Evolutionary conservation across 2,329 filamentous ascomycete genomes (phyloP).

Genomic region (Epichloe baconii): DNA sequence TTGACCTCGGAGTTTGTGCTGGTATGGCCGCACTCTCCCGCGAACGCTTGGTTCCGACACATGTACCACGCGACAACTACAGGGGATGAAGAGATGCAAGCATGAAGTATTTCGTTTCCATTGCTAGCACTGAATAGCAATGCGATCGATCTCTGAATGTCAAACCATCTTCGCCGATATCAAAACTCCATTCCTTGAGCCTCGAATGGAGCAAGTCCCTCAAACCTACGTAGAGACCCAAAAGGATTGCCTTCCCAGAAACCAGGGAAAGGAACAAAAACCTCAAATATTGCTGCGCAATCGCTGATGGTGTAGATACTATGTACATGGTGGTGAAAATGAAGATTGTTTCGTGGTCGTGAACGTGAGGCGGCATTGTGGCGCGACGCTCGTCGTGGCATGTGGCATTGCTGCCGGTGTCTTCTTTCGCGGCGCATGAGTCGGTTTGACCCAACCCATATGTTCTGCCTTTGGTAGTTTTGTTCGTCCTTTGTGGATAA

Average conservation of each 20-base stretch:
- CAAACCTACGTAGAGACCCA: neutral
- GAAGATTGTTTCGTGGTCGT: neutral
- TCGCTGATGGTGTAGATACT: conserved; percentile 2
- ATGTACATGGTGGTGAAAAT: conserved; percentile 1
- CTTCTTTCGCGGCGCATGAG: neutral
- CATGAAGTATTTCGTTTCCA: neutral
- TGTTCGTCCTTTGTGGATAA: no score
- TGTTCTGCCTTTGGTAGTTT: no score
- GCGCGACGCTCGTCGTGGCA: neutral
- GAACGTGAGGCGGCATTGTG: neutral
- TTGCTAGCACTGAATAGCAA: neutral
- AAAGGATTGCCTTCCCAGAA: neutral
- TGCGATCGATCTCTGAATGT: neutral
- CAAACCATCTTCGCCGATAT: neutral
- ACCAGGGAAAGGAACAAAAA: neutral
- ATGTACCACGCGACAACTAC: neutral
- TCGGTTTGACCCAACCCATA: neutral
- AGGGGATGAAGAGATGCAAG: neutral
- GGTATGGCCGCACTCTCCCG: no score
- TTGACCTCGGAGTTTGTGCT: no score
- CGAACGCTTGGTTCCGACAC: neutral
- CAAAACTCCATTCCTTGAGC: neutral
- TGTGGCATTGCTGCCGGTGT: conserved; percentile 3
- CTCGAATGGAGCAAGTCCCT: neutral
- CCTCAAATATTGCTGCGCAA: neutral